Base-by-base conservation (phyloP, 139 green algal genomes). In the Klebsormidium nitens region DNA sequence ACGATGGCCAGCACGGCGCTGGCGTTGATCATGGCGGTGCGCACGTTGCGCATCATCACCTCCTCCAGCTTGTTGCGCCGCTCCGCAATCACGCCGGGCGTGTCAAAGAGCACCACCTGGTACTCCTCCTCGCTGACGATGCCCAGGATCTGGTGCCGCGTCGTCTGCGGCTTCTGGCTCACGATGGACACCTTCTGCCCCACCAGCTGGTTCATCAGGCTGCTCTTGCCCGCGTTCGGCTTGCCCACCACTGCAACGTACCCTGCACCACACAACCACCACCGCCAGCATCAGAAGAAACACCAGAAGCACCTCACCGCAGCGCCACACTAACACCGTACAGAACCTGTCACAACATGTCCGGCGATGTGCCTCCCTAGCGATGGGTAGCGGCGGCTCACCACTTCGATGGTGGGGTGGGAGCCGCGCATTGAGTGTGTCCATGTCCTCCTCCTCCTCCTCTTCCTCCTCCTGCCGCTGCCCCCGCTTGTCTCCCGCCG, bases 151-250 rank as follows among this genome's bases (percentile, higher is more conserved):
- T 87, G 70, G 74, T 98, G 88, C n/a, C 93, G 83, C 5, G 93
- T 98, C 8, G 93, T 98, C 67, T 97, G 91, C 32, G 93, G 89
- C 75, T 93, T 95, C 64, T 81, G 79, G 8, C 88, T 96, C 3
- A 98, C 93, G 37, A 96, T 96, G 34, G 86, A 92, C 34, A 98
- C 85, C 83, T 95, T 92, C 72, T 95, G 87, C 0, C 92, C 89
- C 14, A 98, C 79, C 14, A 98, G 80, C 0, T 78, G 71, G 69
- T 98, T 98, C 68, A 98, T 81, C 39, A 98, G 83, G 17, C 89
- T 96, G 68, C 83, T 93, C 72, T 98, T 98, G 57, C 85, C 85
- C 32, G 87, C 90, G 69, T 96, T 96, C 34, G 91, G 91, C 34
- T 78, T 71, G 28, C 91, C 91, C 6, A 96, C 84, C 39, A 96